Evolutionary conservation across 2,329 filamentous ascomycete genomes (phyloP).

Genomic region (Immersiporthe knoxdaviesiana): DNA sequence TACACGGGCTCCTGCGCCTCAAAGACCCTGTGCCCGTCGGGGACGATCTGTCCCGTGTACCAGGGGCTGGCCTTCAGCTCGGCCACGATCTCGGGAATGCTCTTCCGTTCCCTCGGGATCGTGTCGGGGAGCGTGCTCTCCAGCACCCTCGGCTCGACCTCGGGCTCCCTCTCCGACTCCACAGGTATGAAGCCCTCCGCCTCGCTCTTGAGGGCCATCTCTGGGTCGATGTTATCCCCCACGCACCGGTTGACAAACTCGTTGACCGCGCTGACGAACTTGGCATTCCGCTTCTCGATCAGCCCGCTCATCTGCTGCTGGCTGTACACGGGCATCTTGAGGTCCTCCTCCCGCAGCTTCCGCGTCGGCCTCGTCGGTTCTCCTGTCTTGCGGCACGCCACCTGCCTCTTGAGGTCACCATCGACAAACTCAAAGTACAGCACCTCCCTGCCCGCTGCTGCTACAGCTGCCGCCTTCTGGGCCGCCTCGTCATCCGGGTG

Average conservation of each 20-base stretch:
- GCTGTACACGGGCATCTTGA: slow-evolving; percentile 91
- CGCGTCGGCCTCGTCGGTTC: slow-evolving; percentile 69
- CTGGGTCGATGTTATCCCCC: slow-evolving; percentile 67
- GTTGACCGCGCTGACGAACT: slow-evolving; percentile 79
- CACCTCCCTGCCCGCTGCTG: slow-evolving; percentile 61
- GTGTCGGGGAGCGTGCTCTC: slow-evolving; percentile 61
- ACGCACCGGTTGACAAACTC: slow-evolving; percentile 75
- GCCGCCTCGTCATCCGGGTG: slow-evolving; percentile 34
- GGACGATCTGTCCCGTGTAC: slow-evolving; percentile 92
- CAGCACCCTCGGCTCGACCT: slow-evolving; percentile 38
- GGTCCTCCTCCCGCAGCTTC: slow-evolving; percentile 73
- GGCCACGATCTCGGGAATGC: slow-evolving; percentile 80
- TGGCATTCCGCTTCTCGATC: slow-evolving; percentile 87
- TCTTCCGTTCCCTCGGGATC: slow-evolving; percentile 80
- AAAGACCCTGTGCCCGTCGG: slow-evolving; percentile 88
- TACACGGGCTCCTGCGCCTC: slow-evolving; percentile 81
- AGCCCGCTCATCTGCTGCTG: slow-evolving; percentile 88
- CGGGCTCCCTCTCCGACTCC: slow-evolving; percentile 52
- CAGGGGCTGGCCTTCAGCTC: slow-evolving; percentile 82
- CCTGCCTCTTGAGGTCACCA: slow-evolving; percentile 83
- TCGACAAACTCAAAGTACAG: slow-evolving; percentile 92
- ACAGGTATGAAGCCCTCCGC: slow-evolving; percentile 65
- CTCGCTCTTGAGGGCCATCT: slow-evolving; percentile 63
- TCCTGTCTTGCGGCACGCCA: slow-evolving; percentile 71
- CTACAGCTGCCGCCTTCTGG: slow-evolving; percentile 23